Evolutionary conservation across 768 basidiomycete genomes (phyloP), one percentile per base, ranked within the genome.

Genomic region (Gymnopilus junonius): DNA sequence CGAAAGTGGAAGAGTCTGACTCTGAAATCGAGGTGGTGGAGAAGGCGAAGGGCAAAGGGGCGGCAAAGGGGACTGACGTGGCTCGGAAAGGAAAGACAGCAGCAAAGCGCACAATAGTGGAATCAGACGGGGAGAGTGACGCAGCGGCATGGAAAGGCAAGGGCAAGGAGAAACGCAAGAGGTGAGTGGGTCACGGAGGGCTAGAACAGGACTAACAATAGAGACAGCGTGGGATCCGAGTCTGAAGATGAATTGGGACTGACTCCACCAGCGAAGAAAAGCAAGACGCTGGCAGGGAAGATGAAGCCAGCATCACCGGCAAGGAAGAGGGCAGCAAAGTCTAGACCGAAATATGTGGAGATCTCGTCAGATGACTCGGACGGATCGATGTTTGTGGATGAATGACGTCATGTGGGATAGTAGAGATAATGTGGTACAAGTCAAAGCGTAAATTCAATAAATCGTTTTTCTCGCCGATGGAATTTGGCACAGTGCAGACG

Each of bases 311-410:
- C 84, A 39, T 84, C 83, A 34, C 83, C 83, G 67, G 88, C 86
- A 70, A 73, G 75, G 25, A 72, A 75, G 21, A 81, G 80, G 73
- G 78, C 77, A 68, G 75, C 32, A 76, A 75, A 35, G 25, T 81
- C 82, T 50, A 83, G 85, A n/a, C 48, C 48, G 81, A 86, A 87
- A 65, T 91, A 87, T 74, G 78, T 90, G 11, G 89, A 90, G 67
- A 78, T 89, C 43, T 72, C 72, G 64, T 85, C 83, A 55, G 80
- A 82, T 46, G 83, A 82, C 14, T 82, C 79, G 29, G 81, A 75
- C 3, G 80, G 75, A 42, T 82, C 82, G 27, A 76, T 84, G 79
- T 85, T 85, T 69, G 73, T 73, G 10, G 79, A 82, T 35, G 37
- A 37, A 63, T 75, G 73, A 74, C 73, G 70, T 76, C 70, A 73